These are phyloP conservation scores for Herpetomonas samuelpessoai DNA, from an alignment of 208 protist species.

Conservation along the genomic window DNA sequence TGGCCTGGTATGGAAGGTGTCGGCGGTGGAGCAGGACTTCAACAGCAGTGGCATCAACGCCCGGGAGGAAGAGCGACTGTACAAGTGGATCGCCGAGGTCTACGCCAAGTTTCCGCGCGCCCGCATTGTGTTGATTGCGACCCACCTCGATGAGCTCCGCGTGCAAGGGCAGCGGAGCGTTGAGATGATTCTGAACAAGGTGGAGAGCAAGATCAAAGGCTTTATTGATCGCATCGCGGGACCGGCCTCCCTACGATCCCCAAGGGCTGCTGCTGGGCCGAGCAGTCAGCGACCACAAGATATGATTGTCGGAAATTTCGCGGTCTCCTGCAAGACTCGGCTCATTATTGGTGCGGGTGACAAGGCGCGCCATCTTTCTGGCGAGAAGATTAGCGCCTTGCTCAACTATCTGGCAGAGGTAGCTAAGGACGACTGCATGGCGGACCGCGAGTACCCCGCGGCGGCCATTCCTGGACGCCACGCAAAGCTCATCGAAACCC, in stretches of 20 bases:
- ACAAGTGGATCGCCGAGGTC: conserved; percentile 84
- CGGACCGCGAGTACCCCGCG: conserved; percentile 63
- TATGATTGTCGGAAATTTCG: conserved; percentile 80
- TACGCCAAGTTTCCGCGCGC: conserved; percentile 81
- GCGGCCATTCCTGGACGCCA: conserved; percentile 76
- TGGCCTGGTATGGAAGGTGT: conserved; percentile 90
- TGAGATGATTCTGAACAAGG: conserved; percentile 84
- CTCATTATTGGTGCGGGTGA: conserved; percentile 69
- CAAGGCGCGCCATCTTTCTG: conserved; percentile 45
- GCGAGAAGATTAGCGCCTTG: conserved; percentile 63
- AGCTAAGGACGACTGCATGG: conserved; percentile 61
- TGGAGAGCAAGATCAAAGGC: conserved; percentile 58
- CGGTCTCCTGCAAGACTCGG: conserved; percentile 85
- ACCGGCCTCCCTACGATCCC: not conserved
- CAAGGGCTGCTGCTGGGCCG: not conserved
- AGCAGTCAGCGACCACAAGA: not conserved
- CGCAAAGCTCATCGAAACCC: conserved; percentile 49
- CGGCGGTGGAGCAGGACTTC: conserved; percentile 82
- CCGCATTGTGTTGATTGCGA: conserved; percentile 78
- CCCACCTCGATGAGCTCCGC: conserved; percentile 87
- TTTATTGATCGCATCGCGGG: conserved; percentile 60
- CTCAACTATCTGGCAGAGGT: conserved; percentile 60
- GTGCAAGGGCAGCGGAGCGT: conserved; percentile 77
- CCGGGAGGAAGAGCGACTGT: conserved; percentile 79
- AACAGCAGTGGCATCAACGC: conserved; percentile 73